These are phyloP conservation scores for Aristolochia californica DNA, from an alignment of 164 flowering plant species.

Conservation along the genomic window DNA sequence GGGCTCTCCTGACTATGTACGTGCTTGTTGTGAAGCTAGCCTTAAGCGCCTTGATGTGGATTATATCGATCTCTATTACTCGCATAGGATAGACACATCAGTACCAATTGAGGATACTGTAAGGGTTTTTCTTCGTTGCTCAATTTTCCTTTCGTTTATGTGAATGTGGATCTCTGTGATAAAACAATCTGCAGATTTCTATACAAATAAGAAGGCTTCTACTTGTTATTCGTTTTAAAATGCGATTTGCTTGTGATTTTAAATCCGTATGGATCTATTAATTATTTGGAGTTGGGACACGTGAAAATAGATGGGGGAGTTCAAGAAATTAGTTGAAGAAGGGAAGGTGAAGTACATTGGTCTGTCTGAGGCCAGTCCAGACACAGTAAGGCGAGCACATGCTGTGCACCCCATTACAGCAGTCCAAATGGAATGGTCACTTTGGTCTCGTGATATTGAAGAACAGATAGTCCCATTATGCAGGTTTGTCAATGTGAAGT, in stretches of 20 bases:
- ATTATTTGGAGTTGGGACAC: neutral
- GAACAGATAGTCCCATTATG: slow-evolving; percentile 49
- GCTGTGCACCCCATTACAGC: slow-evolving; percentile 54
- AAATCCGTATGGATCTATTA: neutral
- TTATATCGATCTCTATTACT: slow-evolving; percentile 42
- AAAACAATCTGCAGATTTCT: neutral
- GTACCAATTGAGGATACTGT: slow-evolving; percentile 40
- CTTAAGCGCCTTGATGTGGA: slow-evolving; percentile 38
- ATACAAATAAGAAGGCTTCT: neutral
- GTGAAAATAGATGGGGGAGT: slow-evolving; percentile 23
- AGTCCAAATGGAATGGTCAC: slow-evolving; percentile 56
- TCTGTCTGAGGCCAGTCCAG: slow-evolving; percentile 39
- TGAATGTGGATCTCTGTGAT: too few species aligned
- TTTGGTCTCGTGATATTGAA: slow-evolving; percentile 55
- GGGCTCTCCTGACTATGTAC: slow-evolving; percentile 39
- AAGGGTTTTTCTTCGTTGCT: slow-evolving; percentile 3
- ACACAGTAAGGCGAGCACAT: slow-evolving; percentile 50
- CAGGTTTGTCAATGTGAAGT: slow-evolving; percentile 48
- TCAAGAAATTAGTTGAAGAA: slow-evolving; percentile 30
- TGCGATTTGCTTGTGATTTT: too few species aligned
- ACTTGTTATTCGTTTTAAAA: neutral
- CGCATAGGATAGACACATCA: slow-evolving; percentile 30
- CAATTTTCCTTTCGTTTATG: neutral
- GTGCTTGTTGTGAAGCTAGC: slow-evolving; percentile 40
- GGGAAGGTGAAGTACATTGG: slow-evolving; percentile 30